Conservation (phyloP, 148 eudicot genomes). For the Arbutus unedo region DNA sequence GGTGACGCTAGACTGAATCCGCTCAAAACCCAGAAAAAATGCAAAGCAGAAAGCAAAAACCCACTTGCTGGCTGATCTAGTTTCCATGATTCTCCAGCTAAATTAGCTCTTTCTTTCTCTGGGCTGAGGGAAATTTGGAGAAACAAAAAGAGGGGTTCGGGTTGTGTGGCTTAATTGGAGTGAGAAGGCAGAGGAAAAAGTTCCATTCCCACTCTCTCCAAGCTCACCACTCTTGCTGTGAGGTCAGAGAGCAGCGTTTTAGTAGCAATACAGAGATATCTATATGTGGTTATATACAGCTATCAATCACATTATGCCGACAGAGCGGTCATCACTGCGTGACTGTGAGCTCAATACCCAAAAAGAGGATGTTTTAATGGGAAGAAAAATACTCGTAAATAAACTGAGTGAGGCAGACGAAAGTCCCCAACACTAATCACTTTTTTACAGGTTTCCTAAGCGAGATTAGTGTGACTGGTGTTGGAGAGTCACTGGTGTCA, state of each 20-base stretch:
- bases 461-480: constrained; percentile 7
- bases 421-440: background rate
- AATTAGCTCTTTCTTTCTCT: constrained; percentile 5
- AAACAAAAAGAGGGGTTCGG: constrained; percentile 2
- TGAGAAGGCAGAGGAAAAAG: background rate
- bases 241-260: background rate
- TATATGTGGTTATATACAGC: constrained; percentile 6
- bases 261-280: background rate
- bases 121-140: constrained; percentile 6
- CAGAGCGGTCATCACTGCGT: constrained; percentile 13
- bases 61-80: constrained; percentile 30
- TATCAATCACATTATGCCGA: constrained; percentile 13
- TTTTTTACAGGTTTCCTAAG: background rate
- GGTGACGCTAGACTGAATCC: constrained; percentile 49
- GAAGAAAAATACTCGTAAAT: background rate
- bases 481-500: background rate
- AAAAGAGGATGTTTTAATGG: constrained; percentile 1
- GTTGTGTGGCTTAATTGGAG: background rate
- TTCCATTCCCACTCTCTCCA: background rate
- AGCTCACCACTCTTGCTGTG: constrained; percentile 8
- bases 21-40: constrained; percentile 27
- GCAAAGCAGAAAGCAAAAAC: constrained; percentile 30
- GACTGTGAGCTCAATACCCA: constrained; percentile 20
- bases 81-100: constrained; percentile 20
- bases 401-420: background rate